Conservation (phyloP, 2,329 filamentous ascomycete genomes). For the Penicillium aurantiogriseum region DNA sequence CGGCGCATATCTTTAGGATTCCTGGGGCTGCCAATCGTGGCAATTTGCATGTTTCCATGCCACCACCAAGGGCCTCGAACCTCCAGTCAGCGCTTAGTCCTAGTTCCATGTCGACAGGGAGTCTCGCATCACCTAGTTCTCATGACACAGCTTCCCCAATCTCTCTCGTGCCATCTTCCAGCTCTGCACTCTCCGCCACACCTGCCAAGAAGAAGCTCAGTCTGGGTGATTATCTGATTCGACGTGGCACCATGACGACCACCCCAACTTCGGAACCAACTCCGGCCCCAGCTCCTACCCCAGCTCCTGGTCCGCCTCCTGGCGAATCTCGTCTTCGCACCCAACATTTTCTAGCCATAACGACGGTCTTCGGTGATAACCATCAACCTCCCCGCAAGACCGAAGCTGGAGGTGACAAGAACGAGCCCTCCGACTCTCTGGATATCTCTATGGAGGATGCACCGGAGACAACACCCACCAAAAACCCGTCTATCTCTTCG, state of each 20-base stretch:
- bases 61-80: constrained; percentile 19
- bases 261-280: constrained; percentile 41
- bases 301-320: background rate
- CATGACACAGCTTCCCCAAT: constrained; percentile 28
- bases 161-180: constrained; percentile 20
- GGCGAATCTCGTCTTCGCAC: background rate
- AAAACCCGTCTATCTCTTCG: constrained; percentile 29
- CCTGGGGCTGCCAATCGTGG: constrained; percentile 18
- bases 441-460: constrained; percentile 37
- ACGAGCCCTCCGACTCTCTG: constrained; percentile 20
- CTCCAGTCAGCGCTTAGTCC: constrained; percentile 30
- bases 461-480: constrained; percentile 24
- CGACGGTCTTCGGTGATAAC: constrained; percentile 1
- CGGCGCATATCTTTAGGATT: constrained; percentile 38
- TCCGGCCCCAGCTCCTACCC: background rate
- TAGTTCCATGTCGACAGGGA: constrained; percentile 31
- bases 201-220: constrained; percentile 53
- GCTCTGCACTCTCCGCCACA: constrained; percentile 42
- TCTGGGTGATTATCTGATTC: constrained; percentile 50
- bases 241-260: constrained; percentile 38
- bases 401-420: constrained; percentile 12
- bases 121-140: constrained; percentile 29
- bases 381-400: background rate
- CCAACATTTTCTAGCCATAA: constrained; percentile 5
- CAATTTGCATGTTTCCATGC: constrained; percentile 32